Base-by-base conservation (phyloP, 2,329 filamentous ascomycete species). In the Pseudomassariella vexata region DNA sequence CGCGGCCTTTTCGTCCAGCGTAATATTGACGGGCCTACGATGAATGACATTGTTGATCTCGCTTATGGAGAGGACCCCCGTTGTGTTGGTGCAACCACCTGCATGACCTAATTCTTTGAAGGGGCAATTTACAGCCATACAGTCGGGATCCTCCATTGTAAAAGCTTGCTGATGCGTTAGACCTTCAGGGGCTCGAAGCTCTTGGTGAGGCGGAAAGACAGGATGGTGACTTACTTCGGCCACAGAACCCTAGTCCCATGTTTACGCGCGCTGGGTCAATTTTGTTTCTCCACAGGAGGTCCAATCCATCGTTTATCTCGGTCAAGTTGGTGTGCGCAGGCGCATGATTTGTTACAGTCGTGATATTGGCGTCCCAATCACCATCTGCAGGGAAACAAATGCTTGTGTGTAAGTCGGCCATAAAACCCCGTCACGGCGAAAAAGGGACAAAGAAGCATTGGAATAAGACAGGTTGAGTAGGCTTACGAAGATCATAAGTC, bases 401-500 rank as follows among this genome's bases (percentile, higher is more conserved):
- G n/a, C n/a, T n/a, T n/a, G n/a, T n/a, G n/a, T n/a, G n/a, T n/a
- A n/a, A n/a, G n/a, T n/a, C n/a, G n/a, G n/a, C n/a, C n/a, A n/a
- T n/a, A n/a, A n/a, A n/a, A n/a, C n/a, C n/a, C n/a, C n/a, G n/a
- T n/a, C n/a, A n/a, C n/a, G n/a, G n/a, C n/a, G n/a, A n/a, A n/a
- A n/a, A n/a, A n/a, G n/a, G n/a, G n/a, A n/a, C n/a, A n/a, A n/a
- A n/a, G n/a, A n/a, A n/a, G n/a, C n/a, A n/a, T n/a, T n/a, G n/a
- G n/a, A n/a, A n/a, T n/a, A n/a, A n/a, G n/a, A n/a, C n/a, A n/a
- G n/a, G n/a, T n/a, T n/a, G n/a, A n/a, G n/a, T n/a, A n/a, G n/a
- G n/a, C n/a, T n/a, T n/a, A n/a, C n/a, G 57, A 1, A 65, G 30
- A 37, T 63, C 58, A 34, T 63, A 64, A 1, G 49, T 44, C 42